phyloP scores from a whole-genome alignment of 768 basidiomycete genomes.

The Russula vinacea region DNA sequence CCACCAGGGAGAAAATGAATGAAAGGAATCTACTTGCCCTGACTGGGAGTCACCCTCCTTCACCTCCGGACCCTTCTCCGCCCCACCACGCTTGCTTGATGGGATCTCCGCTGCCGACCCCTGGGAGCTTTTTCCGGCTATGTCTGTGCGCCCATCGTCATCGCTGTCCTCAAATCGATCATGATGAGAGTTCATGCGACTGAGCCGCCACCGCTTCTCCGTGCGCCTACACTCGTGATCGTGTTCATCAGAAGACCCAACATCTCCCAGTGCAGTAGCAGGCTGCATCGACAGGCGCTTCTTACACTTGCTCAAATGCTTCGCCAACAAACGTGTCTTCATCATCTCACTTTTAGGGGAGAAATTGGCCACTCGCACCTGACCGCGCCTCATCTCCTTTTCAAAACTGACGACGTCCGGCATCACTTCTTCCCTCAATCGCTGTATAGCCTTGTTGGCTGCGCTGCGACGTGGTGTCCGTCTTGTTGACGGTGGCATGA shows the following conservation, averaged over 20 bases:
- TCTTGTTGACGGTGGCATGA: conserved; percentile 29
- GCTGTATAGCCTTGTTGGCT: conserved; percentile 49
- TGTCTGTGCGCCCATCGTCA: not conserved
- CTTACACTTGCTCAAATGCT: conserved; percentile 33
- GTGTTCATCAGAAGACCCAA: conserved; percentile 14
- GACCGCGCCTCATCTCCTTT: conserved; percentile 53
- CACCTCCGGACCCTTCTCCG: conserved; percentile 6
- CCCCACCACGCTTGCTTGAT: conserved; percentile 4
- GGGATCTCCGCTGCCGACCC: not conserved
- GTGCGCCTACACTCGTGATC: not conserved
- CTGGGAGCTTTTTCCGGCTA: not conserved
- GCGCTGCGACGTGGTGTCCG: conserved; percentile 45
- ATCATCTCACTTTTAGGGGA: conserved; percentile 28
- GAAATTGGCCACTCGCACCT: conserved; percentile 34
- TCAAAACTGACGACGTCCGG: conserved; percentile 72
- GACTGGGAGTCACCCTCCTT: conserved; percentile 1
- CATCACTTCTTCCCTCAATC: conserved; percentile 57
- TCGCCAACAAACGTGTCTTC: conserved; percentile 22
- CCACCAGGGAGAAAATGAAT: not conserved
- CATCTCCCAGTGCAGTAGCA: conserved; percentile 17
- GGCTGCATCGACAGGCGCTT: conserved; percentile 33
- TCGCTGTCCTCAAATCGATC: conserved; percentile 15
- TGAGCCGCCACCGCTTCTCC: conserved; percentile 23
- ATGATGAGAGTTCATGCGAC: conserved; percentile 33
- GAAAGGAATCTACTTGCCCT: conserved; percentile 14